Evolutionary conservation across 1,139 yeast genomes (phyloP).

Genomic region (Hansenula lynferdii): DNA sequence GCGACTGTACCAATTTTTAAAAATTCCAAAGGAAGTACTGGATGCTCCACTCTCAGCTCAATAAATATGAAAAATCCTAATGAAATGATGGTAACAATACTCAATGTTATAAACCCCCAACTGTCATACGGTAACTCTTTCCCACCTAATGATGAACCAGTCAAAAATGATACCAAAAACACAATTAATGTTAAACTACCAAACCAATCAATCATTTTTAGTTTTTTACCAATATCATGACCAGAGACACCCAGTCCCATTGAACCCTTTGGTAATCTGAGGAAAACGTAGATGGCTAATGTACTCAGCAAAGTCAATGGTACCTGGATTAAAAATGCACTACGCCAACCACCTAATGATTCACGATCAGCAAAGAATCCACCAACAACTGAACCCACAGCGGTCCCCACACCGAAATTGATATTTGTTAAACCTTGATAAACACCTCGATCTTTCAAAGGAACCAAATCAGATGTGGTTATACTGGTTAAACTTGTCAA

Average conservation of each 20-base stretch:
- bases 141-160: slow-evolving; percentile 71
- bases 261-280: slow-evolving; percentile 37
- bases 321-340: slow-evolving; percentile 53
- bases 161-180: slow-evolving; percentile 46
- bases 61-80: slow-evolving; percentile 38
- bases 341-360: slow-evolving; percentile 62
- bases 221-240: slow-evolving; percentile 32
- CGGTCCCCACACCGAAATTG: slow-evolving; percentile 65
- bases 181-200: slow-evolving; percentile 63
- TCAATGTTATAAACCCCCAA: slow-evolving; percentile 14
- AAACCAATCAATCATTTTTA: slow-evolving; percentile 61
- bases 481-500: slow-evolving; percentile 50
- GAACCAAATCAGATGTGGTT: slow-evolving; percentile 52
- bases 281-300: slow-evolving; percentile 29
- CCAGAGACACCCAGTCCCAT: slow-evolving; percentile 22
- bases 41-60: slow-evolving; percentile 56
- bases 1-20: slow-evolving; percentile 53
- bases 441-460: slow-evolving; percentile 52
- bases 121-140: slow-evolving; percentile 39
- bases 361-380: slow-evolving; percentile 51
- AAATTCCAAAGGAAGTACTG: slow-evolving; percentile 59
- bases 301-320: slow-evolving; percentile 60
- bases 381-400: slow-evolving; percentile 66
- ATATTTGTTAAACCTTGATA: slow-evolving; percentile 62
- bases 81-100: slow-evolving; percentile 22